Evolutionary conservation across 192 early-diverging fungal genomes (phyloP), one percentile per base, ranked within the genome.

Genomic region (Coemansia sp.): DNA sequence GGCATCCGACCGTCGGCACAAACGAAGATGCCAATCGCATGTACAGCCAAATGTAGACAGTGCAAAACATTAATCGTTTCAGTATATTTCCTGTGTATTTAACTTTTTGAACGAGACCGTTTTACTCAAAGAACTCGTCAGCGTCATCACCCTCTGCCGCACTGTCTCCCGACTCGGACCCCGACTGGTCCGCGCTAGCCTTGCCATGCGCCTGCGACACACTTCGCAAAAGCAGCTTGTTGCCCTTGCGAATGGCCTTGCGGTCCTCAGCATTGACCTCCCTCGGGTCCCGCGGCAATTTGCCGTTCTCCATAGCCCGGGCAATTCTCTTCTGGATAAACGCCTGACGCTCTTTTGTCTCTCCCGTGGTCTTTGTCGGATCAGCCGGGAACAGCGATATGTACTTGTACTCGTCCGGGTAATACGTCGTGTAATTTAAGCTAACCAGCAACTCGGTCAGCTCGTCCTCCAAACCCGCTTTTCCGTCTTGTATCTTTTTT

Each of bases 361-460:
- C 66, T 19, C 68, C 25, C 8, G 62, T 62, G 3, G 75, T 72
- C 34, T 62, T 65, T 5, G 64, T 52, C 5, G 67, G 66, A 10
- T 78, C 66, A 14, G 59, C 66, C 25, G 75, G 75, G 59, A 57
- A 78, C 49, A 78, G 22, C 49, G 75, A 78, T 7, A 78, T 78
- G 21, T 78, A 78, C 64, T 78, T 78, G 58, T 65, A 34, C 59
- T 72, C 62, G 47, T 78, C 60, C 12, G 75, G 75, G 23, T 78
- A 78, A 38, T 78, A 78, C 10, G 67, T 72, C 0, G 75, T 78
- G 48, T 78, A 78, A 47, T 78, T 78, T n/a, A 78, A 21, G 21
- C 62, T 58, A 0, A 78, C 42, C 22, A 78, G 36, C 40, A 72
- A 46, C 12, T 66, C 62, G 7, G 40, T 44, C 40, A 44, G 40